Base-by-base conservation (phyloP, 306 rosid species). In the Quercus dentata region DNA sequence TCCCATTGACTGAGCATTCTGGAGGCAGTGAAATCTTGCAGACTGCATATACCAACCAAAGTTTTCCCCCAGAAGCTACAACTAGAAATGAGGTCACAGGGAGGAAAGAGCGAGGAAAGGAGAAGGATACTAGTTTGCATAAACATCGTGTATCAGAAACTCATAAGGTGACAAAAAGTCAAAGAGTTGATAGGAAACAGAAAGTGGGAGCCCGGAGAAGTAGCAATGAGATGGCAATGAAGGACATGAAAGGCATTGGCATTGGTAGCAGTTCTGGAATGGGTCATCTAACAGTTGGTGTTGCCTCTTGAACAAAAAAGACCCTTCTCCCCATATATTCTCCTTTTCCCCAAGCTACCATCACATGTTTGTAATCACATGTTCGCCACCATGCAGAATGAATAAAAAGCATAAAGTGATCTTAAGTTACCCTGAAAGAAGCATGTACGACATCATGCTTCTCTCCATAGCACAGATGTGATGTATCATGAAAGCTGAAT, bases 231-330 rank as follows among this genome's bases (percentile, higher is more conserved):
- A 73, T 74, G 41, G 18, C 25, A 19, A 79, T 76, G 81, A 86
- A 80, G 80, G 69, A 67, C 64, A 54, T 8, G 70, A 82, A 73
- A 80, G 71, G 77, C 15, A 31, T 76, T 58, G 87, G 82, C 54
- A 64, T 78, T 38, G 79, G 84, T 61, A 86, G 85, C 82, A 79
- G 80, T 76, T 82, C 87, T 56, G 72, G 80, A 82, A 82, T 75
- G 80, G 81, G 89, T 74, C 81, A 79, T 78, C 81, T 90, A 28
- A 70, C 81, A n/a, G 91, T 88, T 71, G 83, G 68, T 69, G 91
- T 85, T 79, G 82, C 90, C 72, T 88, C 88, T 63, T 88, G 86
- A 88, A 83, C 55, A 75, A 8, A 49, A 41, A 28, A 69, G 20
- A 75, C 33, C 25, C 64, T 44, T 54, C 38, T 44, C 35, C 59